Conservation (phyloP, 2,329 filamentous ascomycete genomes). For the Colletotrichum australisinense region DNA sequence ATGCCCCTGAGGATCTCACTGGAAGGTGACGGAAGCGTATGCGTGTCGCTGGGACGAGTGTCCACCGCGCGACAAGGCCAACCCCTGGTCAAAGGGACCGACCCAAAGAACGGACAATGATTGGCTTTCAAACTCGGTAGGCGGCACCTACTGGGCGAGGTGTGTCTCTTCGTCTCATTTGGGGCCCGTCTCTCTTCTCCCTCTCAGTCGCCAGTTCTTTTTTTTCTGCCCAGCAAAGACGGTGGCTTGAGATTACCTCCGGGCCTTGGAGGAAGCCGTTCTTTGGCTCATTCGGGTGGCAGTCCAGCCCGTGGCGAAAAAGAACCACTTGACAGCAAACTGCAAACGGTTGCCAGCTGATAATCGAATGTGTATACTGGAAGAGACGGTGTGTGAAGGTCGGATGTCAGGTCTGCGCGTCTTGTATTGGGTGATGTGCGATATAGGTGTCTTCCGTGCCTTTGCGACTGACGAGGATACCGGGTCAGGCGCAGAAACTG, state of each 20-base stretch:
- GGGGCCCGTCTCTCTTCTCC: not conserved
- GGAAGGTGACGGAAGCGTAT: constrained; percentile 27
- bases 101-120: constrained; percentile 9
- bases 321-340: constrained; percentile 3
- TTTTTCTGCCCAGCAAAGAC: constrained; percentile 11
- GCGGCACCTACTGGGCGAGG: constrained; percentile 7
- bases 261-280: constrained; percentile 7
- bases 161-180: constrained; percentile 31
- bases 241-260: not conserved
- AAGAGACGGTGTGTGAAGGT: not conserved
- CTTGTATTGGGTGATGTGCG: not conserved
- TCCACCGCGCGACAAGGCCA: constrained; percentile 19
- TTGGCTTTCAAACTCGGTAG: constrained; percentile 27
- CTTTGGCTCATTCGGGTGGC: constrained; percentile 7
- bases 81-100: constrained; percentile 22
- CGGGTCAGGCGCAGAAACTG: not conserved
- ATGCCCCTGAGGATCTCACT: constrained; percentile 22
- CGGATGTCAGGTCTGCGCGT: not conserved
- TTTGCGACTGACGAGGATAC: not conserved
- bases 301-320: constrained; percentile 1
- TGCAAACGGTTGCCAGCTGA: constrained; percentile 15
- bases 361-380: not conserved
- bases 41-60: constrained; percentile 30
- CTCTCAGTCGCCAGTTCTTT: not conserved
- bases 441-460: not conserved